These are phyloP conservation scores for Camelina laxa DNA, from an alignment of 345 rosid species.

Conservation along the genomic window DNA sequence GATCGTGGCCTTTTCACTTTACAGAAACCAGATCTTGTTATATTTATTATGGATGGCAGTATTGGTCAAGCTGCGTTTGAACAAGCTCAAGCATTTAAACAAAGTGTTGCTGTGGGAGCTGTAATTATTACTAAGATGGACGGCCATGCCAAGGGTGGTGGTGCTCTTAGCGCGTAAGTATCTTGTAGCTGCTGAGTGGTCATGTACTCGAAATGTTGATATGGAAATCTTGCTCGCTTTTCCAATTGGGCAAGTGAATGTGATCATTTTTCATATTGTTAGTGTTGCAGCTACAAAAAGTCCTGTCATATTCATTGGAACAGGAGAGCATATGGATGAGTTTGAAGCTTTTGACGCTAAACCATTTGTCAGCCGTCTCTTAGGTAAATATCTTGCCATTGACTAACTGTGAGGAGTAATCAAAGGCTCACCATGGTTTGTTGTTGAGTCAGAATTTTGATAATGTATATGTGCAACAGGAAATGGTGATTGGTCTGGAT, in stretches of 20 bases:
- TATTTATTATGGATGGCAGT: slow-evolving; percentile 95
- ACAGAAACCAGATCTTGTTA: slow-evolving; percentile 94
- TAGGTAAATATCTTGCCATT: slow-evolving; percentile 54
- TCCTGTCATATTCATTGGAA: slow-evolving; percentile 91
- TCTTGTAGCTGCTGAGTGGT: slow-evolving; percentile 1
- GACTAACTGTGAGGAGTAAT: neutral
- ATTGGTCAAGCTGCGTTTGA: slow-evolving; percentile 96
- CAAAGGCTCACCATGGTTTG: neutral
- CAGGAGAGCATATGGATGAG: slow-evolving; percentile 94
- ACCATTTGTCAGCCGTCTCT: slow-evolving; percentile 84
- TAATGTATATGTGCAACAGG: slow-evolving; percentile 48
- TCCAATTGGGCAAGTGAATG: neutral
- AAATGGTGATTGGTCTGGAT: slow-evolving; percentile 95
- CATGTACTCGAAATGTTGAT: neutral
- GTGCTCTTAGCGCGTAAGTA: slow-evolving; percentile 97
- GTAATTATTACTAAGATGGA: slow-evolving; percentile 95
- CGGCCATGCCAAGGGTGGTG: slow-evolving; percentile 99
- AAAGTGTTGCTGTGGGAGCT: slow-evolving; percentile 91
- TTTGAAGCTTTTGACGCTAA: slow-evolving; percentile 93
- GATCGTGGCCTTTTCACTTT: slow-evolving; percentile 16
- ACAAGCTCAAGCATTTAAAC: slow-evolving; percentile 95
- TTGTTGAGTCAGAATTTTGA: neutral
- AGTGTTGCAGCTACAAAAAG: slow-evolving; percentile 97
- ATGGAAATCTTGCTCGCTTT: neutral
- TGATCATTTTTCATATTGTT: slow-evolving; percentile 29